A percentile compares a stretch with the other conserved stretches of the same genome.
These are phyloP conservation scores for Cercospora sojina DNA, from an alignment of 2,329 filamentous ascomycete genomes.

Conservation along the genomic window DNA sequence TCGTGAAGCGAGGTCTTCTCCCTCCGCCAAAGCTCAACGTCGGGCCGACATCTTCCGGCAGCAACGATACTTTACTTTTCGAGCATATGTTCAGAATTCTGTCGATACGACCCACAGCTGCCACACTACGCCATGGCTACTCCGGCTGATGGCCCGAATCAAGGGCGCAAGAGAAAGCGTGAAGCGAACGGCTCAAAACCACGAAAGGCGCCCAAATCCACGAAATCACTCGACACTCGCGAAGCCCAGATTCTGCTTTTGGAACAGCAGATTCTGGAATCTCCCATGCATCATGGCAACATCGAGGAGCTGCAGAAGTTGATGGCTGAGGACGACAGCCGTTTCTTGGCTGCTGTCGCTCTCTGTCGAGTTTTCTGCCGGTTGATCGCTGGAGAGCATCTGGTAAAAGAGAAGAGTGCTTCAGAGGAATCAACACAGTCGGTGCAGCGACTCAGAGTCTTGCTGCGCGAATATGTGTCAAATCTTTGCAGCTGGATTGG, in stretches of 20 bases:
- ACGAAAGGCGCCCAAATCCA: constrained; percentile 42
- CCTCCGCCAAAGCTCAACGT: constrained; percentile 3
- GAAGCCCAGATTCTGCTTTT: constrained; percentile 66
- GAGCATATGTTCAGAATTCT: constrained; percentile 6
- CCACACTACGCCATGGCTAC: constrained; percentile 39
- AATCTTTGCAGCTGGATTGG: constrained; percentile 60
- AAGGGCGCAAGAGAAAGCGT: constrained; percentile 48
- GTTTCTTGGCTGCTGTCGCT: constrained; percentile 68
- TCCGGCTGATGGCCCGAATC: constrained; percentile 27
- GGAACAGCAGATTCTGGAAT: constrained; percentile 79
- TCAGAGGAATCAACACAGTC: constrained; percentile 74
- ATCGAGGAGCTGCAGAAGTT: constrained; percentile 68
- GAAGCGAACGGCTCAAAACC: constrained; percentile 32
- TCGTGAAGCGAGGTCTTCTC: constrained; percentile 3
- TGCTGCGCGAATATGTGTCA: constrained; percentile 64
- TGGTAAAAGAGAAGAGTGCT: constrained; percentile 64
- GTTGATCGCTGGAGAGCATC: constrained; percentile 69
- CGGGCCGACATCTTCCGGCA: constrained; percentile 13
- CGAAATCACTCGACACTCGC: constrained; percentile 33
- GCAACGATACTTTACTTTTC: constrained; percentile 5
- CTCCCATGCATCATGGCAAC: constrained; percentile 88
- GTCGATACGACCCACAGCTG: neutral
- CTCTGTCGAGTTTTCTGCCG: constrained; percentile 84
- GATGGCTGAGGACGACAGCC: constrained; percentile 54
- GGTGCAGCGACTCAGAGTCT: constrained; percentile 73